Evolutionary conservation across 1,284 basidiomycete species (phyloP).

Genomic region (Cerrena zonata): DNA sequence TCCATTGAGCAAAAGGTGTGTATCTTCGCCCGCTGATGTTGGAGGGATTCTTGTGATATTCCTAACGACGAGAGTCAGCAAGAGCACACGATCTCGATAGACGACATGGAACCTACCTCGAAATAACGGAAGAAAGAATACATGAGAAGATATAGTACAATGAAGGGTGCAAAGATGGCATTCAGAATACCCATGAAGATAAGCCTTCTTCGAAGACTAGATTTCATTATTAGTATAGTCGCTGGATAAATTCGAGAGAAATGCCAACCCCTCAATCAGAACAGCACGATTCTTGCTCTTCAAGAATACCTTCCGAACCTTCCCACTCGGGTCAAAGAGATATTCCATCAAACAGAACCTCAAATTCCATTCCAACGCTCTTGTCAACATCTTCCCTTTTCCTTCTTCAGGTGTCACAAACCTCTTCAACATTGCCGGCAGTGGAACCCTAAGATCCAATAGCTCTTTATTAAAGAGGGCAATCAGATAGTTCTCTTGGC

Average conservation of each 20-base stretch:
- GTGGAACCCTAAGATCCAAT: constrained; percentile 79
- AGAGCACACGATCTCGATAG: not conserved
- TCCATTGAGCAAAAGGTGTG: constrained; percentile 94
- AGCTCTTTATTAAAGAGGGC: constrained; percentile 96
- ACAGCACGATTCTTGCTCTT: constrained; percentile 74
- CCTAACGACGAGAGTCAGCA: constrained; percentile 42
- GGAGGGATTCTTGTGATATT: constrained; percentile 97
- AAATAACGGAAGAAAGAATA: constrained; percentile 99
- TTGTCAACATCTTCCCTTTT: constrained; percentile 75
- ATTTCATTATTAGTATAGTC: not conserved
- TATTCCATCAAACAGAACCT: constrained; percentile 92
- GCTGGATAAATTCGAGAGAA: not conserved
- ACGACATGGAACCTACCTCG: constrained; percentile 54
- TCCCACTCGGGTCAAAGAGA: constrained; percentile 82
- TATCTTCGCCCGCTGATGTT: constrained; percentile 88
- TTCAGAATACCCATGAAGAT: constrained; percentile 96
- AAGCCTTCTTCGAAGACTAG: constrained; percentile 77
- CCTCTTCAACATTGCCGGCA: constrained; percentile 53
- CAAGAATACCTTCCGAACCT: constrained; percentile 85
- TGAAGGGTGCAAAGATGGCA: constrained; percentile 92
- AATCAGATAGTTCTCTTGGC: constrained; percentile 97
- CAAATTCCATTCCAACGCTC: constrained; percentile 93
- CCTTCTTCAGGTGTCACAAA: constrained; percentile 49
- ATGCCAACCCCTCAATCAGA: constrained; percentile 77
- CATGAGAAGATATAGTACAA: constrained; percentile 92